phyloP scores from a whole-genome alignment of 441 rosid genomes.

The Aquilaria agallochum region DNA sequence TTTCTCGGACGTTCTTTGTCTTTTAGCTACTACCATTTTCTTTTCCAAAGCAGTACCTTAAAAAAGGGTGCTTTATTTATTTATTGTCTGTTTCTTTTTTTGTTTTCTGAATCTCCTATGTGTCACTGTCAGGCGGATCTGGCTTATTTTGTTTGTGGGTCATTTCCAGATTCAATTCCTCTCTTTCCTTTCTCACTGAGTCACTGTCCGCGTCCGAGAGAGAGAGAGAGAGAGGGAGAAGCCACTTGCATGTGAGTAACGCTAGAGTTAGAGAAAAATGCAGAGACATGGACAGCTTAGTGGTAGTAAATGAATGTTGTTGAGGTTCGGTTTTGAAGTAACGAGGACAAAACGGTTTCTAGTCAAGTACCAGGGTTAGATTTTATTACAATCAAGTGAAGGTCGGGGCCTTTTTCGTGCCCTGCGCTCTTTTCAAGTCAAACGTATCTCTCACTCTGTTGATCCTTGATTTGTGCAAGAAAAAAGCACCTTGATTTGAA shows the following conservation, averaged over 20 bases:
- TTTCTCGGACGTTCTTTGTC: background rate
- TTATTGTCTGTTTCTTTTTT: background rate
- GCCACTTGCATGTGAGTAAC: background rate
- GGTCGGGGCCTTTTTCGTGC: background rate
- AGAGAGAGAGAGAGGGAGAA: conserved; percentile 2
- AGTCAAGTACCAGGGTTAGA: conserved; percentile 3
- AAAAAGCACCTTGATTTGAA: background rate
- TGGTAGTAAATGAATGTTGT: background rate
- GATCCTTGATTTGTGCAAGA: conserved; percentile 11
- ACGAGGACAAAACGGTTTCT: background rate
- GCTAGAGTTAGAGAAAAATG: background rate
- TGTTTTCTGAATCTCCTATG: background rate
- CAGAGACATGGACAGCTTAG: conserved; percentile 1
- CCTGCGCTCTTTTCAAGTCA: conserved; percentile 9
- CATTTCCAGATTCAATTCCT: conserved; percentile 6
- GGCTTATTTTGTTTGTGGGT: conserved; percentile 14
- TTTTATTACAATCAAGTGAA: conserved; percentile 8
- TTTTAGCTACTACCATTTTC: background rate
- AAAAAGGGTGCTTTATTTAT: background rate
- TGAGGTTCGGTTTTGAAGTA: conserved; percentile 1
- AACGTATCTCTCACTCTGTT: background rate
- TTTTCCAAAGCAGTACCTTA: background rate
- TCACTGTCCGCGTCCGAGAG: background rate
- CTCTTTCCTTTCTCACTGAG: background rate
- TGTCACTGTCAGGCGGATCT: conserved; percentile 1